These are phyloP conservation scores for Wickerhamiella shivajii DNA, from an alignment of 805 yeast species.

Conservation along the genomic window DNA sequence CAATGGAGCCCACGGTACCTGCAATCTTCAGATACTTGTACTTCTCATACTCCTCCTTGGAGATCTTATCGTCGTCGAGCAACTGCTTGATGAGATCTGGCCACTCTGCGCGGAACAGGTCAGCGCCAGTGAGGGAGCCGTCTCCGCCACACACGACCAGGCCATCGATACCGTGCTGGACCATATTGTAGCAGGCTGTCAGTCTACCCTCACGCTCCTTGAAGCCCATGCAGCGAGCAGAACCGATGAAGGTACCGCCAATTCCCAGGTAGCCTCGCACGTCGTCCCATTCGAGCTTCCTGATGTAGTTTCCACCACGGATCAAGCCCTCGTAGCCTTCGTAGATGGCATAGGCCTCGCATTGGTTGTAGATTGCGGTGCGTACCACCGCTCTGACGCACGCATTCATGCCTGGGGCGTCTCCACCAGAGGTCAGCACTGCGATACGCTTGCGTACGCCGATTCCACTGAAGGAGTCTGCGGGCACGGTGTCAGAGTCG, in stretches of 20 bases:
- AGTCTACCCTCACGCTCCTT: conserved; percentile 75
- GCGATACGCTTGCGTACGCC: conserved; percentile 46
- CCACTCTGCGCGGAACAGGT: conserved; percentile 88
- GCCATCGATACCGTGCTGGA: conserved; percentile 82
- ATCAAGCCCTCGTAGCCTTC: conserved; percentile 95
- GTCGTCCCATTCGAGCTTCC: conserved; percentile 79
- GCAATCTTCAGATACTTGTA: conserved; percentile 69
- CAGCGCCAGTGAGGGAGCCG: conserved; percentile 97
- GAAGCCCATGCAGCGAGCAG: conserved; percentile 84
- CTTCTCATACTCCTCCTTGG: conserved; percentile 42
- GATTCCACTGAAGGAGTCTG: not conserved
- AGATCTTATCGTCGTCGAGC: conserved; percentile 37
- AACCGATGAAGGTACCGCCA: conserved; percentile 94
- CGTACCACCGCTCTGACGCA: conserved; percentile 91
- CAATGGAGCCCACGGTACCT: conserved; percentile 93
- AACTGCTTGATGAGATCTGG: conserved; percentile 72
- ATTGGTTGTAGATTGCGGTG: conserved; percentile 72
- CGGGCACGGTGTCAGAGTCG: conserved; percentile 7
- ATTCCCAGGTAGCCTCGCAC: conserved; percentile 85
- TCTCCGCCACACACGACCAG: conserved; percentile 97
- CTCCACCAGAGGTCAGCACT: conserved; percentile 98
- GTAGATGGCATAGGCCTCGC: conserved; percentile 80
- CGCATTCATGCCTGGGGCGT: conserved; percentile 97
- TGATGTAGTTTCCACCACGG: conserved; percentile 64
- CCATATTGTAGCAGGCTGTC: conserved; percentile 69